Evolutionary conservation across 352 stramenopile species (phyloP), one percentile per base, ranked within the genome.

Genomic region (Phytopythium litorale): DNA sequence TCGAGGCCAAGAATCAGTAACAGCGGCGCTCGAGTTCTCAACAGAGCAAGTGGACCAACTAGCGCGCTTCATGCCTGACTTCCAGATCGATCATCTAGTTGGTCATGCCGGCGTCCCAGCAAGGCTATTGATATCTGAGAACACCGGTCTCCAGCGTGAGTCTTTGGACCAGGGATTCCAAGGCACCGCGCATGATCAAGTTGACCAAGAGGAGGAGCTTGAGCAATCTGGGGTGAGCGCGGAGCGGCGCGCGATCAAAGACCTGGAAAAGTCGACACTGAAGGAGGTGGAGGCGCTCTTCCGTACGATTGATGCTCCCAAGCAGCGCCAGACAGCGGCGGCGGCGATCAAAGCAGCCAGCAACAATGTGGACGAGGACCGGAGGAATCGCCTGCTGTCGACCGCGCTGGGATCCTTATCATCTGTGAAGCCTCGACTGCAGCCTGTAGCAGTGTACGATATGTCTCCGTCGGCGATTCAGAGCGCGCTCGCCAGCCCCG

Each of bases 261-360:
- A 55, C 1, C 63, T 76, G 19, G 76, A 82, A 59, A 68, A 68
- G 43, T 67, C 84, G 51, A 87, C 73, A 23, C 65, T 88, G 21
- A 69, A 59, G 45, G 70, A 87, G 56, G 79, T 78, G 7, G 75
- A 88, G 28, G 60, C 61, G 18, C 66, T 88, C 12, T 59, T 84
- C 2, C 64, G 57, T 13, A 79, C 66, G 15, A 62, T 75, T 6
- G 72, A 79, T 11, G 63, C 68, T 28, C 63, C 60, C 40, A 65
- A 74, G 30, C 45, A 72, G 42, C 43, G 49, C 2, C 56, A 61
- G 4, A 35, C 46, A 16, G 35, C 48, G 13, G 33, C 35, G 21
- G 33, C 35, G 12, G 12, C n/a, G n/a, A 0, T 35, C 1, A 3
- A 12, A 13, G 53, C 35, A 43, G 25, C 42, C 46, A 42, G 46